phyloP scores from a whole-genome alignment of 2,329 filamentous ascomycete genomes.

The Microdochium nivale region DNA sequence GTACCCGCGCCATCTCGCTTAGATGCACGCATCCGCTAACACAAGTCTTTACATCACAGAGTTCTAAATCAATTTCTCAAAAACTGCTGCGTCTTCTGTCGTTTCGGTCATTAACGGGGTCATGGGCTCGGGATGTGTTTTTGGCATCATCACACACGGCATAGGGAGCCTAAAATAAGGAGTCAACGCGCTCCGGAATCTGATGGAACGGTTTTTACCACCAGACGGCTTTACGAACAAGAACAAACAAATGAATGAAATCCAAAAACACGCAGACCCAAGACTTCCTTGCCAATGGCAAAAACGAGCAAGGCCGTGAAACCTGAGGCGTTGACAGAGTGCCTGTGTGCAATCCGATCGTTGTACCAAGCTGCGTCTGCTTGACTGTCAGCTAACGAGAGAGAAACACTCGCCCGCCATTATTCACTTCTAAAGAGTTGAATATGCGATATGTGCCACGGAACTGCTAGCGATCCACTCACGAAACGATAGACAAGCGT shows the following conservation, averaged over 20 bases:
- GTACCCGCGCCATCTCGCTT: neutral
- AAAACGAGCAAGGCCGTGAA: neutral
- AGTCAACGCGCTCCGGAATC: constrained; percentile 20
- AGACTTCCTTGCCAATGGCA: neutral
- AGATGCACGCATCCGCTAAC: no score
- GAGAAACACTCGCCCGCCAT: no score
- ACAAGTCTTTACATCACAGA: constrained; percentile 21
- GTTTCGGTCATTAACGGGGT: constrained; percentile 33
- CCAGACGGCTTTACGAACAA: constrained; percentile 11
- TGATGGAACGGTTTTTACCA: constrained; percentile 23
- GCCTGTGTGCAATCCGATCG: no score
- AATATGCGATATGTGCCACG: no score
- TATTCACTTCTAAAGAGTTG: no score
- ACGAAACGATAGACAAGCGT: no score
- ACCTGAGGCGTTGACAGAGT: no score
- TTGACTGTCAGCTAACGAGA: no score
- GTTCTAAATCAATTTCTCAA: constrained; percentile 28
- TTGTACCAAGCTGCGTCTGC: no score
- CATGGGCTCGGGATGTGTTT: constrained; percentile 32
- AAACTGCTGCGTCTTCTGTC: constrained; percentile 23
- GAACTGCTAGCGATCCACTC: no score
- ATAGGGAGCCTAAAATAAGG: constrained; percentile 8
- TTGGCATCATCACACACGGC: constrained; percentile 26
- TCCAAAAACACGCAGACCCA: constrained; percentile 1
- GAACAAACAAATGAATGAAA: constrained; percentile 3